A percentile compares a stretch with the other conserved stretches of the same genome.
Conservation (phyloP, 495 filamentous ascomycete genomes). For the Baudoinia panamericana region DNA sequence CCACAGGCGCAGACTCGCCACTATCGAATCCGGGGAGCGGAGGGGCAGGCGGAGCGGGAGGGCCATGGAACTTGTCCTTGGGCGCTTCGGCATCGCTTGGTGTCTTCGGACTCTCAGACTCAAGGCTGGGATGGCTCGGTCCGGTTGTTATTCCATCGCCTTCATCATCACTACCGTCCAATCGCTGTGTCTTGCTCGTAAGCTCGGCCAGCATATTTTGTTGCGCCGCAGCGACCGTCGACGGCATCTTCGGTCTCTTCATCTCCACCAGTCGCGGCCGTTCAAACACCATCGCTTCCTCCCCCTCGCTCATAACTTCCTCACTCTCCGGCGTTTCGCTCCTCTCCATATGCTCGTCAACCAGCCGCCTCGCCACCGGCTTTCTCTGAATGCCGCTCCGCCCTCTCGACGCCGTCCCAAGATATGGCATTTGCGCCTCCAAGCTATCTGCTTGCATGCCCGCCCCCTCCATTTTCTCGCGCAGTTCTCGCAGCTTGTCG, state of each 20-base stretch:
- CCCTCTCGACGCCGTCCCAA: slow-evolving; percentile 8
- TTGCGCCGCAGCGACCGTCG: slow-evolving; percentile 36
- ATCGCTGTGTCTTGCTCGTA: slow-evolving; percentile 42
- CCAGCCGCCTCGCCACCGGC: slow-evolving; percentile 22
- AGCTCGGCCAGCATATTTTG: slow-evolving; percentile 71
- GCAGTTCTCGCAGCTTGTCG: slow-evolving; percentile 78
- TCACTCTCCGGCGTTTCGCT: slow-evolving; percentile 27
- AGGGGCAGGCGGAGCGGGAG: slow-evolving; percentile 35
- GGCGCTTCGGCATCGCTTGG: slow-evolving; percentile 44
- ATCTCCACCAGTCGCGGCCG: slow-evolving; percentile 33
- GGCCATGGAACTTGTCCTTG: slow-evolving; percentile 31
- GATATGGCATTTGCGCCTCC: slow-evolving; percentile 19
- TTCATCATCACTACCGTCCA: slow-evolving; percentile 60
- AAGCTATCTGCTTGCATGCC: slow-evolving; percentile 31
- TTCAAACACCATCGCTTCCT: slow-evolving; percentile 31
- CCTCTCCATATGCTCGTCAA: slow-evolving; percentile 30
- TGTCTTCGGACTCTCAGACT: slow-evolving; percentile 56
- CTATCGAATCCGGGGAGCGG: slow-evolving; percentile 33
- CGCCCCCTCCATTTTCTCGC: slow-evolving; percentile 81
- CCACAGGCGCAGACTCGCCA: too few relatives aligned
- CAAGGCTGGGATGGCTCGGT: slow-evolving; percentile 61
- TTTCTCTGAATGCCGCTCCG: slow-evolving; percentile 19
- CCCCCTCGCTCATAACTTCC: slow-evolving; percentile 29
- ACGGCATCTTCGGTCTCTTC: slow-evolving; percentile 59
- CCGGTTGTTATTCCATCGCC: slow-evolving; percentile 64